Evolutionary conservation across 257 asterid species (phyloP).

Genomic region (Verbena officinalis): DNA sequence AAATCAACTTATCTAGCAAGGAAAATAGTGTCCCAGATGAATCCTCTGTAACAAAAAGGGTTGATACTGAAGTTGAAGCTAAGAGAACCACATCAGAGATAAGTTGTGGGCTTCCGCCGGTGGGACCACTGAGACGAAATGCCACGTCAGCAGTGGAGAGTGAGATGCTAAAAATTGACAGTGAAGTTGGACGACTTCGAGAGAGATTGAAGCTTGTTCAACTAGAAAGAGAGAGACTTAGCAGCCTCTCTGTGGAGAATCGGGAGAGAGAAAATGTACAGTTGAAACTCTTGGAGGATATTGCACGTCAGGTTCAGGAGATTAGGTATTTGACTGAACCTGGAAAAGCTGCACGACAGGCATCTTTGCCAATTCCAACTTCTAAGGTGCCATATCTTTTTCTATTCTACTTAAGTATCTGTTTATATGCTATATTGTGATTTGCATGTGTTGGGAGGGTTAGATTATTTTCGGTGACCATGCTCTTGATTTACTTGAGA

Average conservation of each 20-base stretch:
- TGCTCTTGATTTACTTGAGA: too few relatives aligned
- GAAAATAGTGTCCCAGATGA: constrained; percentile 32
- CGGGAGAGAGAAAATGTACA: constrained; percentile 55
- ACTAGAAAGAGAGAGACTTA: constrained; percentile 76
- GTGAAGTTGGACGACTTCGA: constrained; percentile 61
- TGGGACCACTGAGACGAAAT: constrained; percentile 41
- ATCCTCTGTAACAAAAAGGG: constrained; percentile 31
- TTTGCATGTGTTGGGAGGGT: too few relatives aligned
- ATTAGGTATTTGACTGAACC: constrained; percentile 50
- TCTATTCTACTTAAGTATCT: too few relatives aligned
- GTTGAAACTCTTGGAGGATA: constrained; percentile 72
- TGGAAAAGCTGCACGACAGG: constrained; percentile 56
- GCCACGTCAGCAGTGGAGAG: constrained; percentile 51
- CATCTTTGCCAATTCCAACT: constrained; percentile 66
- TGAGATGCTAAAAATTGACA: constrained; percentile 64
- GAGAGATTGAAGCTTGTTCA: constrained; percentile 68
- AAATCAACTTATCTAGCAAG: constrained; percentile 1
- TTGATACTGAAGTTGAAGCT: constrained; percentile 25
- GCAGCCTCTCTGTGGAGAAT: constrained; percentile 53
- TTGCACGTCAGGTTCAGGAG: constrained; percentile 66
- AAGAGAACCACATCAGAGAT: constrained; percentile 45
- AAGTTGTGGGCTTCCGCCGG: constrained; percentile 60
- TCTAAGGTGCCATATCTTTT: constrained; percentile 51
- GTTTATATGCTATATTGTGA: too few relatives aligned
- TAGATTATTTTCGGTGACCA: too few relatives aligned